These are phyloP conservation scores for Fusarium lateritium DNA, from an alignment of 2,329 filamentous ascomycete genomes.

Conservation along the genomic window DNA sequence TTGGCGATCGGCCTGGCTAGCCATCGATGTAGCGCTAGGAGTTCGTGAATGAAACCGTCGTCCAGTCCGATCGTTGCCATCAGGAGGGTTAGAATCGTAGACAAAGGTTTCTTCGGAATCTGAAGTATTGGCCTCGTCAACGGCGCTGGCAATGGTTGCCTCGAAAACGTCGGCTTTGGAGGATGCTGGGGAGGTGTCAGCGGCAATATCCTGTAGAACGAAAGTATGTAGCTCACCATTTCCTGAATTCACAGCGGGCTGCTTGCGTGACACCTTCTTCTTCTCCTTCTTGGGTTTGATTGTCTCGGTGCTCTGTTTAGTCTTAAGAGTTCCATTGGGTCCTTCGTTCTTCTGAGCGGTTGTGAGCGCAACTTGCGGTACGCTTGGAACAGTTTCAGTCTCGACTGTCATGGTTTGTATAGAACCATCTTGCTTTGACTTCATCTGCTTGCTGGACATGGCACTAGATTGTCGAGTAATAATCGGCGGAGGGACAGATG, in stretches of 20 bases:
- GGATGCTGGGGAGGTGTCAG: constrained; percentile 41
- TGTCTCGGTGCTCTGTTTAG: constrained; percentile 94
- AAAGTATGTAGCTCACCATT: constrained; percentile 68
- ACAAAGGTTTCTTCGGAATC: constrained; percentile 99
- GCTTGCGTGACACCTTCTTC: constrained; percentile 83
- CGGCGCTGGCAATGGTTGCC: constrained; percentile 94
- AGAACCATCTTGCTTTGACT: constrained; percentile 82
- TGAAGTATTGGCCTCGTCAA: constrained; percentile 95
- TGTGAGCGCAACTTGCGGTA: constrained; percentile 85
- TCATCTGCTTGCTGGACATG: constrained; percentile 75
- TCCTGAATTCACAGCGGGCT: constrained; percentile 77
- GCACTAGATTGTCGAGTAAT: constrained; percentile 76
- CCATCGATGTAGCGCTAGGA: constrained; percentile 90
- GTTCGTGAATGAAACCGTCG: constrained; percentile 92
- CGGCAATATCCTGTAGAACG: constrained; percentile 11
- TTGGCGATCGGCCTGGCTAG: constrained; percentile 75
- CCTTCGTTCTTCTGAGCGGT: constrained; percentile 75
- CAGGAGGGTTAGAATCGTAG: constrained; percentile 96
- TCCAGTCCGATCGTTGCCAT: constrained; percentile 69
- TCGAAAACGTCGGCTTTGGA: constrained; percentile 98
- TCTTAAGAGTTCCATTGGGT: constrained; percentile 79
- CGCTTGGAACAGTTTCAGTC: constrained; percentile 93
- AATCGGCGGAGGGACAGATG: constrained; percentile 65
- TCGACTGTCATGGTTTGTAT: constrained; percentile 96
- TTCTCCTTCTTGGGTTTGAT: constrained; percentile 96